Percentiles rank a stretch among this genome's conserved stretches.
These are phyloP conservation scores for Lasiodiplodia hormozganensis DNA, from an alignment of 2,329 filamentous ascomycete species.

Conservation along the genomic window DNA sequence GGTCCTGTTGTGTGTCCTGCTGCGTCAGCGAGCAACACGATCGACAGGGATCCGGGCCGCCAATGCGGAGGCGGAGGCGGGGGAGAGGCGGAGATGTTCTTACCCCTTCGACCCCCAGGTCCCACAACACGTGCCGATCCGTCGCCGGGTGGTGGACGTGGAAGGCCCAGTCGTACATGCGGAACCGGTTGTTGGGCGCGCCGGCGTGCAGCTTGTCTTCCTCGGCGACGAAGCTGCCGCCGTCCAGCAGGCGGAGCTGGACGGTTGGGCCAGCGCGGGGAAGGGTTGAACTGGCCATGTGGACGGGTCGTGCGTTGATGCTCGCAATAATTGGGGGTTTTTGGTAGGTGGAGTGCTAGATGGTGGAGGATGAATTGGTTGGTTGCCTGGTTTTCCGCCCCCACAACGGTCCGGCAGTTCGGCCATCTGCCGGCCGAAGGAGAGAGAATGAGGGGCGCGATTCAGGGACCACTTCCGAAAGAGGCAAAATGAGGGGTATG, in stretches of 20 bases:
- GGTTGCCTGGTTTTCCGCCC: not conserved
- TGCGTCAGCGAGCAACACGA: not conserved
- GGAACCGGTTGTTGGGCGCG: slow-evolving; percentile 37
- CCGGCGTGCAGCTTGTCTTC: slow-evolving; percentile 40
- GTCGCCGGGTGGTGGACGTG: slow-evolving; percentile 35
- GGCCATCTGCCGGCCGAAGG: not conserved
- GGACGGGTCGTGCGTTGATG: not conserved
- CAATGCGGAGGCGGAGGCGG: no score
- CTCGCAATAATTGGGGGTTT: not conserved
- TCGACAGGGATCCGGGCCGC: no score
- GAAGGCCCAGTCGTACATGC: slow-evolving; percentile 47
- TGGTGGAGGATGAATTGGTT: no score
- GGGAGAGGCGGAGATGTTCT: no score
- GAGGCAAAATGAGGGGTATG: slow-evolving; percentile 12
- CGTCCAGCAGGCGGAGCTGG: slow-evolving; percentile 40
- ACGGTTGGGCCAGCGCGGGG: slow-evolving; percentile 37
- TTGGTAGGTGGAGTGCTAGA: not conserved
- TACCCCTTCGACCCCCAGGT: slow-evolving; percentile 43
- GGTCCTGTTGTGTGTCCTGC: slow-evolving; percentile 34
- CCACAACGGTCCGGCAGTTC: not conserved
- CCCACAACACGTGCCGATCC: slow-evolving; percentile 41
- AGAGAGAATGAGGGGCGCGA: slow-evolving; percentile 2
- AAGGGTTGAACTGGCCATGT: slow-evolving; percentile 4
- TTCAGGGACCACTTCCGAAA: not conserved
- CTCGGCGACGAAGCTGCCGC: slow-evolving; percentile 43